Evolutionary conservation across 2,329 filamentous ascomycete genomes (phyloP).

Genomic region (Verticillium tricorpus): DNA sequence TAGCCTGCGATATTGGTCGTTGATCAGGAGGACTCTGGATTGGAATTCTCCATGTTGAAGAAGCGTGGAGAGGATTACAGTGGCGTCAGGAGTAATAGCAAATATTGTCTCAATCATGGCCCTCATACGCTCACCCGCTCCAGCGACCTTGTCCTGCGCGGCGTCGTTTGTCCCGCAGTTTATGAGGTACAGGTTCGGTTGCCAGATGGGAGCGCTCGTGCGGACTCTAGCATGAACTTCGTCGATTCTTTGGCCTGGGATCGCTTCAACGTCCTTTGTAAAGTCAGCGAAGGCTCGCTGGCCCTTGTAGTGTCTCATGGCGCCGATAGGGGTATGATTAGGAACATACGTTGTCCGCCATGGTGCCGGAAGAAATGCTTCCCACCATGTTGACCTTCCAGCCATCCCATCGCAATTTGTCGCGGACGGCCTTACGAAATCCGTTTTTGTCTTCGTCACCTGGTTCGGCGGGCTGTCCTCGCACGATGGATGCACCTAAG

Average conservation of each 20-base stretch:
- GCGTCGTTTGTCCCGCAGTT: conserved; percentile 38
- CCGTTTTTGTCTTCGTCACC: conserved; percentile 23
- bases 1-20: conserved; percentile 23
- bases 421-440: conserved; percentile 26
- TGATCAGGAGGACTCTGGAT: conserved; percentile 22
- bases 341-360: conserved; percentile 17
- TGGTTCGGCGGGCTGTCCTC: conserved; percentile 19
- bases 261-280: conserved; percentile 32
- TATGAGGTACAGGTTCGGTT: conserved; percentile 33
- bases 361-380: conserved; percentile 26
- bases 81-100: conserved; percentile 21
- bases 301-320: too few relatives aligned
- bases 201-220: conserved; percentile 18
- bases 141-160: conserved; percentile 22
- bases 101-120: conserved; percentile 27
- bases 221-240: conserved; percentile 27
- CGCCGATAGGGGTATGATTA: too few relatives aligned
- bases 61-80: conserved; percentile 32
- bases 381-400: conserved; percentile 34
- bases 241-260: conserved; percentile 33
- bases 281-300: too few relatives aligned
- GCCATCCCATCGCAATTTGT: conserved; percentile 19
- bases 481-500: conserved; percentile 34
- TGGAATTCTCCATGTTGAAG: conserved; percentile 24
- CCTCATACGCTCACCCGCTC: conserved; percentile 25